Percentiles rank a stretch among this genome's conserved stretches.
Conservation (phyloP, 176 grass and related monocot species). For the Secale cereale region DNA sequence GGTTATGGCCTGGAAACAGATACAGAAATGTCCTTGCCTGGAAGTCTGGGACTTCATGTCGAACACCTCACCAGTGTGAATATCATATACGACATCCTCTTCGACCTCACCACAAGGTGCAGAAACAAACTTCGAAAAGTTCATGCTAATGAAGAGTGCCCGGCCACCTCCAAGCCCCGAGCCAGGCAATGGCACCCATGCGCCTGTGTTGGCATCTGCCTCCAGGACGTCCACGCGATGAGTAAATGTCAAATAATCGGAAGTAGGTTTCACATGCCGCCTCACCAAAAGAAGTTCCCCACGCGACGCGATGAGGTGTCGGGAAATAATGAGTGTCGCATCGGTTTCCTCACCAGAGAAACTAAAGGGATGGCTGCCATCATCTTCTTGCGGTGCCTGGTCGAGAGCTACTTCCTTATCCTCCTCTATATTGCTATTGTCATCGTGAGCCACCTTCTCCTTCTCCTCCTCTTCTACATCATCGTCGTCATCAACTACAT, state of each 20-base stretch:
- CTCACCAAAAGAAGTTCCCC: background rate
- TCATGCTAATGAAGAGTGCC: background rate
- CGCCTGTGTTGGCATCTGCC: background rate
- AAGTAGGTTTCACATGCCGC: background rate
- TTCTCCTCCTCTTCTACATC: background rate
- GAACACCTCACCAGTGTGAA: background rate
- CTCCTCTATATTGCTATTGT: background rate
- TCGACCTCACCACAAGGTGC: background rate
- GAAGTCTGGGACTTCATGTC: background rate
- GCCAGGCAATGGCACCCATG: background rate
- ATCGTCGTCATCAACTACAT: background rate
- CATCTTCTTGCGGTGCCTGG: background rate
- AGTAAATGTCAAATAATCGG: background rate
- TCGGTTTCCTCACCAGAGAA: background rate
- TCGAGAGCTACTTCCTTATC: background rate
- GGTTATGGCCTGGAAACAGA: background rate
- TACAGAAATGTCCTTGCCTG: background rate
- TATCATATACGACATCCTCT: background rate
- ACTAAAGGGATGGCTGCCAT: background rate
- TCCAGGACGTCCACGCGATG: background rate
- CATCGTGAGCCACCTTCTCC: background rate
- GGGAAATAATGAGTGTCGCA: background rate
- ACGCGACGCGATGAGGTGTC: background rate
- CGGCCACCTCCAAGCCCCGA: background rate
- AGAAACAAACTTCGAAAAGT: background rate